These are phyloP conservation scores for Psophocarpus tetragonolobus DNA, from an alignment of 306 rosid species.

Conservation along the genomic window DNA sequence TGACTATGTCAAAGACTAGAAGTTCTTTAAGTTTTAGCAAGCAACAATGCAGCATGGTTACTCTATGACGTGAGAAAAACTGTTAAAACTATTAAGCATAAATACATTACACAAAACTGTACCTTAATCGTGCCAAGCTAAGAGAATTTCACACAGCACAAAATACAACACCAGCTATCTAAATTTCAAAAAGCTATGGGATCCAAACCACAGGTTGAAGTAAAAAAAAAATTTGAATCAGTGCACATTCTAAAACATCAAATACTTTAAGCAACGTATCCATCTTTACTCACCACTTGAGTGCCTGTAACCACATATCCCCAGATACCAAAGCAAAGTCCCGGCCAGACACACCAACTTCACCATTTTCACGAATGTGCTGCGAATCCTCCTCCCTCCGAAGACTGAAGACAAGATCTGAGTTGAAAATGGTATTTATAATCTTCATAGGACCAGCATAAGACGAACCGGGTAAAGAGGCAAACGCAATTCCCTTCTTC, in stretches of 20 bases:
- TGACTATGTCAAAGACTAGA: background rate
- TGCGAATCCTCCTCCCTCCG: conserved; percentile 70
- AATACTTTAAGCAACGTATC: background rate
- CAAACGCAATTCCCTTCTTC: conserved; percentile 61
- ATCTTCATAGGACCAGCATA: conserved; percentile 89
- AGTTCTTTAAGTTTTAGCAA: background rate
- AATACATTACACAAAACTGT: conserved; percentile 7
- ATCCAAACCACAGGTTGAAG: conserved; percentile 30
- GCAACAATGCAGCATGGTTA: background rate
- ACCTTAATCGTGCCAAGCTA: background rate
- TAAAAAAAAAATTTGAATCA: conserved; percentile 7
- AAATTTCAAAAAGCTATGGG: conserved; percentile 16
- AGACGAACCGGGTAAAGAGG: conserved; percentile 60
- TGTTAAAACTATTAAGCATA: background rate
- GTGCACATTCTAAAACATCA: conserved; percentile 22
- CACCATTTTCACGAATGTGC: conserved; percentile 61
- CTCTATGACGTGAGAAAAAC: background rate
- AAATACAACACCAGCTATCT: conserved; percentile 19
- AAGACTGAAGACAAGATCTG: conserved; percentile 79
- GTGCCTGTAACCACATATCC: conserved; percentile 98
- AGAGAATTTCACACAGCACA: conserved; percentile 22
- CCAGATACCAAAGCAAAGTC: conserved; percentile 94
- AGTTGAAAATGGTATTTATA: conserved; percentile 80
- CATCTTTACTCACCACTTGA: conserved; percentile 69
- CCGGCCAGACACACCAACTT: conserved; percentile 81